phyloP scores from a whole-genome alignment of 2,329 filamentous ascomycete species.

The Exserohilum rostratum region DNA sequence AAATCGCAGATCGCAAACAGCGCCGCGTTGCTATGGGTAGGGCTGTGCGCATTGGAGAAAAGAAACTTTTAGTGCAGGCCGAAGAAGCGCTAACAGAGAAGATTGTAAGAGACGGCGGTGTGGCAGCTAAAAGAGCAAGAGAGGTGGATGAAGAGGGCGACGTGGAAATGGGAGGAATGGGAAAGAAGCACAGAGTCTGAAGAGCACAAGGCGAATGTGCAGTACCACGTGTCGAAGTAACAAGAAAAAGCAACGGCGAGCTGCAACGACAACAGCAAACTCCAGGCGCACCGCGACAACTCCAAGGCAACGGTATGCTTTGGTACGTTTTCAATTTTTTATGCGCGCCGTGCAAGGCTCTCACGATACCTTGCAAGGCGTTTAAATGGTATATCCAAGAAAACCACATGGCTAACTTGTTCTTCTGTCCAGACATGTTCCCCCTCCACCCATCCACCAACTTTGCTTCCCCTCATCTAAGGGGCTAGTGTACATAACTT shows the following conservation, averaged over 20 bases:
- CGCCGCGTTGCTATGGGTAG: slow-evolving; percentile 63
- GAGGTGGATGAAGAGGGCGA: slow-evolving; percentile 35
- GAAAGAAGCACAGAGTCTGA: slow-evolving; percentile 37
- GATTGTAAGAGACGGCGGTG: slow-evolving; percentile 39
- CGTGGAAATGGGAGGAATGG: slow-evolving; percentile 32
- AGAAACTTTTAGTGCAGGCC: slow-evolving; percentile 66
- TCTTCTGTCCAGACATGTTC: slow-evolving; percentile 20
- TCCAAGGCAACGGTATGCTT: neutral
- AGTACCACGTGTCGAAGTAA: neutral
- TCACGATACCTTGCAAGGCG: slow-evolving; percentile 7
- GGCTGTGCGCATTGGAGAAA: slow-evolving; percentile 73
- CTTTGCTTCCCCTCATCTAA: slow-evolving; percentile 2
- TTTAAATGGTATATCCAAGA: slow-evolving; percentile 22
- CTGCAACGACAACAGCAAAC: neutral
- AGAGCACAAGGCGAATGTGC: neutral
- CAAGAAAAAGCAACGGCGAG: neutral
- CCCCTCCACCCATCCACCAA: neutral
- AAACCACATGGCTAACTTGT: slow-evolving; percentile 17
- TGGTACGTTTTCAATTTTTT: slow-evolving; percentile 29
- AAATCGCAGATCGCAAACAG: slow-evolving; percentile 21
- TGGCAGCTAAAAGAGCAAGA: slow-evolving; percentile 31
- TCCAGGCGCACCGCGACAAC: neutral
- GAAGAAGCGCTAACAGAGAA: slow-evolving; percentile 42
- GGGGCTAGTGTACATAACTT: slow-evolving; percentile 32
- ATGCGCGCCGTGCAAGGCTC: slow-evolving; percentile 4